Conservation (phyloP, 495 filamentous ascomycete species). For the Neurospora sp. region DNA sequence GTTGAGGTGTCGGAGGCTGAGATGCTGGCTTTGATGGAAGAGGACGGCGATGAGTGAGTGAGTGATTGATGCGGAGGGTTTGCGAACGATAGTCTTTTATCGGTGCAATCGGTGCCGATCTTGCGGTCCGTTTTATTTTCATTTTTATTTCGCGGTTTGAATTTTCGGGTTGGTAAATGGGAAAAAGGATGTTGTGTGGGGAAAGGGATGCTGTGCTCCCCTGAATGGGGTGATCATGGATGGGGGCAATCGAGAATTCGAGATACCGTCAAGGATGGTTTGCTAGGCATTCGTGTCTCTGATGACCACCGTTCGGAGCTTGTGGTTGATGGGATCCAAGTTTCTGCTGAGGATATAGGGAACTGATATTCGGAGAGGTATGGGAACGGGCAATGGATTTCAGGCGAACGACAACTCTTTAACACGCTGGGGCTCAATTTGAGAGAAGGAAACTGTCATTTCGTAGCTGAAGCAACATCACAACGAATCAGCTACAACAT, state of each 20-base stretch:
- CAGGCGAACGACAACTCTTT: not conserved
- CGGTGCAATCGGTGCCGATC: not conserved
- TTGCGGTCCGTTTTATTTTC: not conserved
- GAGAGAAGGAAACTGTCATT: not conserved
- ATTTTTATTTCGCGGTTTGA: not conserved
- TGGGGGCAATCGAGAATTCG: not conserved
- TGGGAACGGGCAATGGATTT: not conserved
- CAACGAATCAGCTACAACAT: not conserved
- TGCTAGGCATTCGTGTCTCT: not conserved
- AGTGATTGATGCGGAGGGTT: not conserved
- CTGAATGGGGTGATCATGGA: too few species aligned
- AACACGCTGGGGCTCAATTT: not conserved
- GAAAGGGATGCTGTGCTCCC: too few species aligned
- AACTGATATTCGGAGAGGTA: not conserved
- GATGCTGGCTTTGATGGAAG: not conserved
- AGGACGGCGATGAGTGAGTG: not conserved
- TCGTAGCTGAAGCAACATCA: not conserved
- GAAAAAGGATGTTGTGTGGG: not conserved
- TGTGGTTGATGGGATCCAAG: not conserved
- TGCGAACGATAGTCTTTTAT: not conserved
- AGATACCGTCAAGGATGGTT: not conserved
- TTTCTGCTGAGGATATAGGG: not conserved
- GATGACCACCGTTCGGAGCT: not conserved
- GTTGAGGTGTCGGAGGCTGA: slow-evolving; percentile 6
- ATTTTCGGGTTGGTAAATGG: not conserved